Evolutionary conservation across 768 basidiomycete species (phyloP).

Genomic region (Podaxis sp.): DNA sequence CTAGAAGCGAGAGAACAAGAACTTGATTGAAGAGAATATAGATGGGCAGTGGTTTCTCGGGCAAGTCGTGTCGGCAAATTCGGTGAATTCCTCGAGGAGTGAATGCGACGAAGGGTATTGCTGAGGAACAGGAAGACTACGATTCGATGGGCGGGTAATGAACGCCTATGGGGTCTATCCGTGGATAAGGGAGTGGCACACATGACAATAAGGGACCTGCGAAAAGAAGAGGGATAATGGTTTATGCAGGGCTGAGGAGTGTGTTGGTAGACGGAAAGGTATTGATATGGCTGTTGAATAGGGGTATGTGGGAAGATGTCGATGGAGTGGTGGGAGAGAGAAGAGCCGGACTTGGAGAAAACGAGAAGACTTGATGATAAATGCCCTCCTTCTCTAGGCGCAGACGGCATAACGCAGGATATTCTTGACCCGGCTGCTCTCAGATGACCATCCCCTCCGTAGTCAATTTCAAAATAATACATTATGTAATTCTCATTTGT

Average conservation of each 20-base stretch:
- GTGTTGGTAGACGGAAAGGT: background rate
- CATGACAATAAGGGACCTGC: conserved; percentile 6
- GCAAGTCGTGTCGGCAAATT: background rate
- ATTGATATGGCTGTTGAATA: background rate
- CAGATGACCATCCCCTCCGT: background rate
- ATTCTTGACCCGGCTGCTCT: background rate
- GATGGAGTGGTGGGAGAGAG: conserved; percentile 9
- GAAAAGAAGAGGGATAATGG: conserved; percentile 5
- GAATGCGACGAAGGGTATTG: background rate
- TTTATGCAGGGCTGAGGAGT: background rate
- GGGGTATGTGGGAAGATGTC: background rate
- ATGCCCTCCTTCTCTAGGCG: background rate
- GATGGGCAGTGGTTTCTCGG: no score
- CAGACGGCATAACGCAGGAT: background rate
- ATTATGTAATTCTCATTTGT: background rate
- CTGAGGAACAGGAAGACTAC: background rate
- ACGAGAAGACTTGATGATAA: background rate
- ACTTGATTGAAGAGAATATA: no score
- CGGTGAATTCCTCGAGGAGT: background rate
- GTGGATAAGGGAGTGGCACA: background rate
- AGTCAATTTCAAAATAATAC: background rate
- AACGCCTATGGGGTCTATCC: background rate
- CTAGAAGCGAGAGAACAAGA: background rate
- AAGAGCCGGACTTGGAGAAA: background rate
- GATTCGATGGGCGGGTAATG: background rate